Evolutionary conservation across 768 basidiomycete genomes (phyloP).

Genomic region (Gymnopilus junonius): DNA sequence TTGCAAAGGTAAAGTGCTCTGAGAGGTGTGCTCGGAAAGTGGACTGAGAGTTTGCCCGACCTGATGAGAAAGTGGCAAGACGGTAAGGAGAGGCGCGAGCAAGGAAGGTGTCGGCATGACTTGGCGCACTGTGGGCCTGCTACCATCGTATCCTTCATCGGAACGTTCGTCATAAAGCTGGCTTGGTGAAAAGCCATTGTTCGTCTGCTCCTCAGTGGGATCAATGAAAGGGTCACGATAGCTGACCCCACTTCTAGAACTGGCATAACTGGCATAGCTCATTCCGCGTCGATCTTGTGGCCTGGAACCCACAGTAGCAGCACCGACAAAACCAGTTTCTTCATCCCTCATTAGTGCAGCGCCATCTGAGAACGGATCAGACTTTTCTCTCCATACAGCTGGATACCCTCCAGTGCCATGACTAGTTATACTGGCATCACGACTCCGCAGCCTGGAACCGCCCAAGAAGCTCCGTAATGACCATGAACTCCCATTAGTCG

Average conservation of each 20-base stretch:
- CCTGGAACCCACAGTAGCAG: conserved; percentile 23
- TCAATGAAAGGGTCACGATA: conserved; percentile 58
- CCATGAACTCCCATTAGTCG: conserved; percentile 54
- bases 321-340: conserved; percentile 32
- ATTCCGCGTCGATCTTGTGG: conserved; percentile 35
- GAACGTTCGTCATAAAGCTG: conserved; percentile 21
- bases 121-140: conserved; percentile 20
- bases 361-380: conserved; percentile 55
- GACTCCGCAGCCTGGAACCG: conserved; percentile 40
- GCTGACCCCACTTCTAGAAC: conserved; percentile 33
- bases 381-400: conserved; percentile 47
- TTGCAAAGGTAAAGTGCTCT: conserved; percentile 32
- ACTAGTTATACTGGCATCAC: conserved; percentile 42
- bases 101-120: conserved; percentile 15
- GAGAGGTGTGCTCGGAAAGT: conserved; percentile 42
- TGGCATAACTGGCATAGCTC: conserved; percentile 46
- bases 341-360: conserved; percentile 41
- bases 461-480: conserved; percentile 53
- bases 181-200: conserved; percentile 27
- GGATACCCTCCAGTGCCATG: conserved; percentile 20
- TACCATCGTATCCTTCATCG: conserved; percentile 11
- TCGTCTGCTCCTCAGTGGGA: conserved; percentile 37
- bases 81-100: conserved; percentile 33
- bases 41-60: conserved; percentile 40
- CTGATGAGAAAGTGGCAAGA: conserved; percentile 36